Conservation (phyloP, 805 yeast genomes). For the Cyberlindnera samutprakarnensis region DNA sequence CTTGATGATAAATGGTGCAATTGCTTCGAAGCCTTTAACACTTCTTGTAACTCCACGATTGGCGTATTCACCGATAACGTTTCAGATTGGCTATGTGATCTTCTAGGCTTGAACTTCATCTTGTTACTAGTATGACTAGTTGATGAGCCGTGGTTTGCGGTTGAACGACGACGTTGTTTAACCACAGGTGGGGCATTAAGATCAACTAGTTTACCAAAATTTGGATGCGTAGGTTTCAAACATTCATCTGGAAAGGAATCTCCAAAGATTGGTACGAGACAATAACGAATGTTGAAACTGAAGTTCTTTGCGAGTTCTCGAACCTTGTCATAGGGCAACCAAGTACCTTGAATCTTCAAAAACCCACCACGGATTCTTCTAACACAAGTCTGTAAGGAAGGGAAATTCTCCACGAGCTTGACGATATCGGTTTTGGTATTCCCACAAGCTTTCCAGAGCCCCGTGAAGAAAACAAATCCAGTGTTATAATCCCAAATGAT, state of each 20-base stretch:
- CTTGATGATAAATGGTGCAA: constrained; percentile 18
- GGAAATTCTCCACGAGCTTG: constrained; percentile 39
- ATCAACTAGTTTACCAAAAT: constrained; percentile 19
- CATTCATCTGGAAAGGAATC: constrained; percentile 40
- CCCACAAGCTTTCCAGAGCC: constrained; percentile 27
- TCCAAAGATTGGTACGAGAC: constrained; percentile 78
- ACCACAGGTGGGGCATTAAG: constrained; percentile 6
- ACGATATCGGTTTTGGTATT: constrained; percentile 72
- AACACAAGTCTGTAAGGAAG: constrained; percentile 19
- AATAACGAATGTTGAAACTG: constrained; percentile 69
- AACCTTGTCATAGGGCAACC: constrained; percentile 75
- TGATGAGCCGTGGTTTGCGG: constrained; percentile 1
- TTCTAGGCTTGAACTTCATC: constrained; percentile 4
- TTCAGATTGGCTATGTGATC: constrained; percentile 19
- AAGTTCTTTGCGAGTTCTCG: constrained; percentile 60
- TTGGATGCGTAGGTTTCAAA: constrained; percentile 16
- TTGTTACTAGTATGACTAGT: constrained; percentile 1
- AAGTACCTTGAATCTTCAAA: constrained; percentile 88
- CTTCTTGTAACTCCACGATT: constrained; percentile 19
- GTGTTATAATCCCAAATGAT: constrained; percentile 35
- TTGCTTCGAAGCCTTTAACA: constrained; percentile 23
- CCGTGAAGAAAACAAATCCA: constrained; percentile 16
- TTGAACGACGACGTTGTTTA: constrained; percentile 5
- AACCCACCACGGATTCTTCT: constrained; percentile 85
- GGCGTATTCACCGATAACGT: constrained; percentile 8